phyloP scores from a whole-genome alignment of 2,329 filamentous ascomycete genomes.

The Aspergillus quadricinctus region DNA sequence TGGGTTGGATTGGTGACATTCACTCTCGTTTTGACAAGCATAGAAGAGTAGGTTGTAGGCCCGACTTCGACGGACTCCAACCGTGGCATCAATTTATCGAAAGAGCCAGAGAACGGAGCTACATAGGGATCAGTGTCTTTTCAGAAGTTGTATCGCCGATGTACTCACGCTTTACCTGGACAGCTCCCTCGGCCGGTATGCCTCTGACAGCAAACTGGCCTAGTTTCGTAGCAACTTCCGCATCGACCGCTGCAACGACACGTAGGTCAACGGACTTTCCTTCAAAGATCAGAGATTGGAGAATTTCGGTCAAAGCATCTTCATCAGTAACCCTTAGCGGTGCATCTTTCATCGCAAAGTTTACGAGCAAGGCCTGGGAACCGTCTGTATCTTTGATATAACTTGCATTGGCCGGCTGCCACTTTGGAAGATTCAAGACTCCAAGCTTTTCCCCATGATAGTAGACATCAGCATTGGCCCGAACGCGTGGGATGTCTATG shows the following conservation, averaged over 20 bases:
- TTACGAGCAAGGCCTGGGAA: constrained; percentile 64
- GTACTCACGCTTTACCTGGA: constrained; percentile 90
- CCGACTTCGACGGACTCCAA: constrained; percentile 68
- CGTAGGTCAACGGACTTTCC: constrained; percentile 64
- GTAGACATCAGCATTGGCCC: constrained; percentile 73
- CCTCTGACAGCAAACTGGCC: constrained; percentile 76
- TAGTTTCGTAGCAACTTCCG: constrained; percentile 74
- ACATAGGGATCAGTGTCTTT: constrained; percentile 23
- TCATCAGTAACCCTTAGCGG: constrained; percentile 79
- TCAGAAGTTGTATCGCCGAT: constrained; percentile 17
- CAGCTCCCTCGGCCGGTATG: constrained; percentile 76
- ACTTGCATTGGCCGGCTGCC: constrained; percentile 82
- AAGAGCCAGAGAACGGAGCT: constrained; percentile 57
- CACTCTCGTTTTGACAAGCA: constrained; percentile 66
- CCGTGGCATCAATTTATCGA: constrained; percentile 55
- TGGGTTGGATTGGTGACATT: constrained; percentile 88
- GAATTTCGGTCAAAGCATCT: constrained; percentile 71
- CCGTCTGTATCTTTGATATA: constrained; percentile 57
- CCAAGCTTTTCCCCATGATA: constrained; percentile 77
- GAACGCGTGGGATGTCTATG: constrained; percentile 70
- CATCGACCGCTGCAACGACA: constrained; percentile 76
- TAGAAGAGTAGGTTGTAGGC: constrained; percentile 65
- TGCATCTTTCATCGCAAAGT: constrained; percentile 70
- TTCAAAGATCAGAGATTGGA: constrained; percentile 77
- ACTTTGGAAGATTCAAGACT: constrained; percentile 70